A percentile compares a stretch with the other conserved stretches of the same genome.
Conservation (phyloP, 805 yeast genomes). For the Hanseniaspora thailandica region DNA sequence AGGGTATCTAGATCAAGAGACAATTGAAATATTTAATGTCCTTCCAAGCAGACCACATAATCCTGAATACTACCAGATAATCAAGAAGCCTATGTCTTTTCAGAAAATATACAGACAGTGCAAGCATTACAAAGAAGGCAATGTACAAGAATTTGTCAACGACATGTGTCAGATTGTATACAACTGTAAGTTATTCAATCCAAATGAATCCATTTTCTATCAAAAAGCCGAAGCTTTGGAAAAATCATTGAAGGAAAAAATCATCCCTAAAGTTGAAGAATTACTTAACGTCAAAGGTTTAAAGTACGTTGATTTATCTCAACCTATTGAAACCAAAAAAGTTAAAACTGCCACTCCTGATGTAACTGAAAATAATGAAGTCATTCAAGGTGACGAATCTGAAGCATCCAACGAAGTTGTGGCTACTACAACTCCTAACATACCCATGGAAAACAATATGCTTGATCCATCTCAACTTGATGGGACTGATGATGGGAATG, state of each 20-base stretch:
- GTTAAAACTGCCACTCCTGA: neutral
- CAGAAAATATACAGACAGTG: constrained; percentile 55
- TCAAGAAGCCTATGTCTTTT: constrained; percentile 71
- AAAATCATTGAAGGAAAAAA: constrained; percentile 35
- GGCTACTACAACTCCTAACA: neutral
- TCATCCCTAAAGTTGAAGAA: constrained; percentile 17
- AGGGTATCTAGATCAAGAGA: neutral
- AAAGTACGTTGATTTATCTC: neutral
- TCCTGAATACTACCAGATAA: constrained; percentile 69
- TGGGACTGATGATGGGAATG: constrained; percentile 10
- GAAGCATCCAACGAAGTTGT: neutral
- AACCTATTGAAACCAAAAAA: neutral
- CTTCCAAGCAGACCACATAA: constrained; percentile 57
- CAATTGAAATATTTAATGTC: constrained; percentile 20
- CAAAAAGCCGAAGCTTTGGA: constrained; percentile 37
- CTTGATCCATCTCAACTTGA: constrained; percentile 5
- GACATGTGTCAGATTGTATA: constrained; percentile 78
- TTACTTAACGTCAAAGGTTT: neutral
- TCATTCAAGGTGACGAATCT: neutral
- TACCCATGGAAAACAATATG: neutral
- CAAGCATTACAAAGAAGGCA: constrained; percentile 36
- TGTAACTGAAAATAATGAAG: neutral
- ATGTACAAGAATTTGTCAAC: constrained; percentile 55
- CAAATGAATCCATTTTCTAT: constrained; percentile 54
- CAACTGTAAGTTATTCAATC: constrained; percentile 81